phyloP scores from a whole-genome alignment of 345 rosid species.

The Cardiospermum halicacabum region DNA sequence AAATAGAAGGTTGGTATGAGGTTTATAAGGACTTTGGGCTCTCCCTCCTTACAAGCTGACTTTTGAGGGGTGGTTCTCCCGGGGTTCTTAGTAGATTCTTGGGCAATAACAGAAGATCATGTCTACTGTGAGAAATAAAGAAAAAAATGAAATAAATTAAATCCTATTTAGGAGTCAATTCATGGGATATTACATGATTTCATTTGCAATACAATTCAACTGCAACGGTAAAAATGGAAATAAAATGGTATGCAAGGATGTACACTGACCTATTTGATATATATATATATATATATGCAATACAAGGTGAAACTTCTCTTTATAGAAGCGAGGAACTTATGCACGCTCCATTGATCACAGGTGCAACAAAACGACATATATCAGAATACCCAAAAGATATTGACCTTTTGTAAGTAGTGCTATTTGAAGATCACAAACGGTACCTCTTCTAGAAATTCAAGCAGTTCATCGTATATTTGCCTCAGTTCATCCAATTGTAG shows the following conservation, averaged over 20 bases:
- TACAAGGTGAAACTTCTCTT: conserved; percentile 54
- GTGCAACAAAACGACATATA: conserved; percentile 34
- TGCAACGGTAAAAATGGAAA: background rate
- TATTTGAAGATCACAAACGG: conserved; percentile 18
- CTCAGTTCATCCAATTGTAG: conserved; percentile 86
- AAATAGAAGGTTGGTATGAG: no score
- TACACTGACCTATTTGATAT: conserved; percentile 77
- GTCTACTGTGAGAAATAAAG: background rate
- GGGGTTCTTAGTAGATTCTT: no score
- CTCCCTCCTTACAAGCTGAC: no score
- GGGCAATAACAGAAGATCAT: background rate
- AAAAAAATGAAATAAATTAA: background rate
- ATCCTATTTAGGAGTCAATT: background rate
- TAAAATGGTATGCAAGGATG: background rate
- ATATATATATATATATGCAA: conserved; percentile 78
- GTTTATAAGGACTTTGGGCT: no score
- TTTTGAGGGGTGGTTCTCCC: no score
- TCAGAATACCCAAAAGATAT: conserved; percentile 10
- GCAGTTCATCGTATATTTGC: conserved; percentile 91
- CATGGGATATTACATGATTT: background rate
- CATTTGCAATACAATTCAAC: background rate
- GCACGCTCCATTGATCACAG: conserved; percentile 68
- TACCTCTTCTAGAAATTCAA: conserved; percentile 86
- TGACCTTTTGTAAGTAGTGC: conserved; percentile 8
- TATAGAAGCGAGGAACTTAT: conserved; percentile 52